Percentiles rank a stretch among this genome's conserved stretches.
Conservation (phyloP, 106 monocot species). For the Agapanthus africanus region DNA sequence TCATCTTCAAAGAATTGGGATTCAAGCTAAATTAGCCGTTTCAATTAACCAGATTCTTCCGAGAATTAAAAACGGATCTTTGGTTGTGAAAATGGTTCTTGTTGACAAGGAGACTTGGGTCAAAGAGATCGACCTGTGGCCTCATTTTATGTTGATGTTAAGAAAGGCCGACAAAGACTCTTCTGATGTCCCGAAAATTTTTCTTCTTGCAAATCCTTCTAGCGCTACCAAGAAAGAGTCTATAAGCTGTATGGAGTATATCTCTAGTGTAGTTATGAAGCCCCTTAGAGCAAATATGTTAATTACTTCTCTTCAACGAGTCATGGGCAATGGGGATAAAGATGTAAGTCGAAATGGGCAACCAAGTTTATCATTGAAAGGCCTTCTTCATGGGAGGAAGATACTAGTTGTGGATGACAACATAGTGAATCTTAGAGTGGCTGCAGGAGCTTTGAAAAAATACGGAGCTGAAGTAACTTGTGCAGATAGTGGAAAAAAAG, state of each 20-base stretch:
- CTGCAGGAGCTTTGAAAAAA: conserved; percentile 78
- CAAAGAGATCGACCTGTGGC: conserved; percentile 33
- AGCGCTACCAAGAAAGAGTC: conserved; percentile 37
- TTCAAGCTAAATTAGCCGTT: conserved; percentile 33
- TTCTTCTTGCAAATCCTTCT: conserved; percentile 66
- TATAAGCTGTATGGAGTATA: conserved; percentile 19
- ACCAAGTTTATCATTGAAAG: conserved; percentile 38
- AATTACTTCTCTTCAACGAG: conserved; percentile 52
- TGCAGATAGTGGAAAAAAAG: conserved; percentile 68
- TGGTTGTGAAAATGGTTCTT: conserved; percentile 49
- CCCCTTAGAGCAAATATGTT: conserved; percentile 86
- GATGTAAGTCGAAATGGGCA: conserved; percentile 35
- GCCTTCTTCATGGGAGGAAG: conserved; percentile 49
- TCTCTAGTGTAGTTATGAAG: conserved; percentile 63
- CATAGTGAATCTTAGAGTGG: conserved; percentile 78
- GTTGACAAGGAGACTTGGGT: conserved; percentile 72
- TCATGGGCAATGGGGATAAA: conserved; percentile 49
- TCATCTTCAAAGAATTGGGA: conserved; percentile 79
- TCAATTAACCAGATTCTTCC: conserved; percentile 32
- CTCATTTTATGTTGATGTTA: conserved; percentile 31
- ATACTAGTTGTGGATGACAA: conserved; percentile 84
- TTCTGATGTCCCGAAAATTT: conserved; percentile 52
- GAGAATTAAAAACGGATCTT: conserved; percentile 22
- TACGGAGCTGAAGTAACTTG: conserved; percentile 78
- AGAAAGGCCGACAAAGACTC: conserved; percentile 20